phyloP scores from a whole-genome alignment of 148 eudicot species.

The Silene uniflora region DNA sequence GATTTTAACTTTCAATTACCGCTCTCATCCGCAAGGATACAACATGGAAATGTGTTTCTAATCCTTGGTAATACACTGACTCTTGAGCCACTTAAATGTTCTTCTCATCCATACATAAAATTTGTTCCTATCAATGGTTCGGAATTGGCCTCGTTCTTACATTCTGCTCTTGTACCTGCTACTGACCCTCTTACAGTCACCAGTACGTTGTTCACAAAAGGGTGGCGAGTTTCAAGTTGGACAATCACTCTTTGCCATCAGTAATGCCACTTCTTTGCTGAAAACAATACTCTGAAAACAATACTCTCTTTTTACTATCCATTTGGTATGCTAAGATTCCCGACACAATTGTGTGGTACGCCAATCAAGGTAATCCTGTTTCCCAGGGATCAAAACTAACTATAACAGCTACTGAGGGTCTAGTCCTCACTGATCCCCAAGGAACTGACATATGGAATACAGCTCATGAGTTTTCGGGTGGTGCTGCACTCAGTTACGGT shows the following conservation, averaged over 20 bases:
- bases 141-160: too few relatives aligned
- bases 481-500: constrained; percentile 17
- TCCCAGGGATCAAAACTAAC: constrained; percentile 32
- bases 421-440: constrained; percentile 40
- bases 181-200: neutral
- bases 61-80: too few relatives aligned
- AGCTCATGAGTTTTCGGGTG: neutral
- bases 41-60: too few relatives aligned
- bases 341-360: constrained; percentile 49
- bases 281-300: too few relatives aligned
- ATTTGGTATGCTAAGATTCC: constrained; percentile 57
- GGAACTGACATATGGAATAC: constrained; percentile 36
- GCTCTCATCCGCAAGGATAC: too few relatives aligned
- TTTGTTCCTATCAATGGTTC: too few relatives aligned
- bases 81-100: too few relatives aligned
- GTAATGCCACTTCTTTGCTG: constrained; percentile 26
- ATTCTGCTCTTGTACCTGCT: neutral
- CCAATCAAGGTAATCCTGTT: constrained; percentile 27
- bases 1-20: too few relatives aligned
- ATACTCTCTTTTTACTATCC: constrained; percentile 38
- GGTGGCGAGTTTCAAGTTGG: constrained; percentile 18
- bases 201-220: neutral
- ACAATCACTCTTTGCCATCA: constrained; percentile 28
- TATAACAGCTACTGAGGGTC: constrained; percentile 33
- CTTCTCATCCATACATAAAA: too few relatives aligned